A percentile compares a stretch with the other conserved stretches of the same genome.
Conservation (phyloP, 176 grass and related monocot species). For the Puccinellia tenuiflora region DNA sequence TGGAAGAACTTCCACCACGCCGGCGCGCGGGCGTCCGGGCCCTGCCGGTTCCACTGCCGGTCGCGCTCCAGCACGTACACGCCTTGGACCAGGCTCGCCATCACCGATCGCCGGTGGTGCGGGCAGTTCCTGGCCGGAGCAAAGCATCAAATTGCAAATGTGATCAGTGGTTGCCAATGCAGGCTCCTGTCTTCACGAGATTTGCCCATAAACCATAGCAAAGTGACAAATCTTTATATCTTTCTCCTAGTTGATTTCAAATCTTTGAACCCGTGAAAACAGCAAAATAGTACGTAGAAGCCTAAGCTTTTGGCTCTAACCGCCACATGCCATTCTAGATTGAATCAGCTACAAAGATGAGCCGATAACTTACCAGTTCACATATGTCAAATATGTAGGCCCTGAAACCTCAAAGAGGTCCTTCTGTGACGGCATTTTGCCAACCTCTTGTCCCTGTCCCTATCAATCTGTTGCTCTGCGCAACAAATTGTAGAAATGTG, state of each 20-base stretch:
- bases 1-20: conserved; percentile 56
- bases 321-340: background rate
- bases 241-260: background rate
- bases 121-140: conserved; percentile 45
- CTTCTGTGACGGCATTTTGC: conserved; percentile 41
- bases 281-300: background rate
- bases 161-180: background rate
- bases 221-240: background rate
- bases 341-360: background rate
- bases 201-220: background rate
- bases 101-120: conserved; percentile 45
- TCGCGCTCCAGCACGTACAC: conserved; percentile 58
- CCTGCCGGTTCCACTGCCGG: conserved; percentile 33
- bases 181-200: background rate
- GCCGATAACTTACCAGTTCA: conserved; percentile 48
- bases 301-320: background rate
- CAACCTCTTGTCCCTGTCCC: background rate
- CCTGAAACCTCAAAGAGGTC: conserved; percentile 59
- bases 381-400: conserved; percentile 39
- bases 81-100: conserved; percentile 52
- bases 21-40: conserved; percentile 32
- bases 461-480: conserved; percentile 13
- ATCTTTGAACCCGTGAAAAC: background rate
- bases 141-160: background rate
- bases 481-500: background rate